phyloP scores from a whole-genome alignment of 371 early-diverging fungal species.

The Batrachochytrium dendrobatidis region DNA sequence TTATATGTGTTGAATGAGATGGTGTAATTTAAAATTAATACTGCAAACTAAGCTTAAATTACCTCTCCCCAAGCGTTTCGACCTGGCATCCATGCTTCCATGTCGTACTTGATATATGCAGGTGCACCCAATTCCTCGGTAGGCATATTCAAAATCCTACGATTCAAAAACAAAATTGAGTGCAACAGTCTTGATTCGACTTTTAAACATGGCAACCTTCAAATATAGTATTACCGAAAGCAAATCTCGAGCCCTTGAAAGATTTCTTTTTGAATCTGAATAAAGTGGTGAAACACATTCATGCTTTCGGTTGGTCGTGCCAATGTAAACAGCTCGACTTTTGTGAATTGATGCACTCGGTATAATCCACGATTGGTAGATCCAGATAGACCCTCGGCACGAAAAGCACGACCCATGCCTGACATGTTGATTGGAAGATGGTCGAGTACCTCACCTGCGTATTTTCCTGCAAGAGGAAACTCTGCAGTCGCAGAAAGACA shows the following conservation, averaged over 20 bases:
- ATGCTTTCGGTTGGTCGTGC: conserved; percentile 60
- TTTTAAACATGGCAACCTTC: background rate
- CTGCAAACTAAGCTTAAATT: conserved; percentile 1
- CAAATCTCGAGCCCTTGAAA: conserved; percentile 73
- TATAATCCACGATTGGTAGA: conserved; percentile 80
- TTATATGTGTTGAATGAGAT: background rate
- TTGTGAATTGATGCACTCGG: conserved; percentile 90
- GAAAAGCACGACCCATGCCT: conserved; percentile 77
- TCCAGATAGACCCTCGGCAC: conserved; percentile 87
- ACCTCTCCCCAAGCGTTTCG: conserved; percentile 83
- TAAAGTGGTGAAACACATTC: conserved; percentile 60
- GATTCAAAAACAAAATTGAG: background rate
- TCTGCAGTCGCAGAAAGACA: conserved; percentile 87
- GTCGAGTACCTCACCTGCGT: conserved; percentile 52
- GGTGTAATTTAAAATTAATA: conserved; percentile 6
- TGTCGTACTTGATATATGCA: conserved; percentile 85
- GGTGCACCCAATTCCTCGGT: conserved; percentile 88
- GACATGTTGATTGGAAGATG: conserved; percentile 63
- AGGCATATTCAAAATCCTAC: conserved; percentile 82
- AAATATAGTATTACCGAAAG: conserved; percentile 61
- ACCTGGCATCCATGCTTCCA: conserved; percentile 96
- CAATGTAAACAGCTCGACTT: conserved; percentile 85
- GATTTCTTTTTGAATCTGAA: conserved; percentile 63
- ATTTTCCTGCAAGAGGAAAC: conserved; percentile 83
- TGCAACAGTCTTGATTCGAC: background rate